Base-by-base conservation (phyloP, 768 basidiomycete species). In the Pisolithus orientalis region DNA sequence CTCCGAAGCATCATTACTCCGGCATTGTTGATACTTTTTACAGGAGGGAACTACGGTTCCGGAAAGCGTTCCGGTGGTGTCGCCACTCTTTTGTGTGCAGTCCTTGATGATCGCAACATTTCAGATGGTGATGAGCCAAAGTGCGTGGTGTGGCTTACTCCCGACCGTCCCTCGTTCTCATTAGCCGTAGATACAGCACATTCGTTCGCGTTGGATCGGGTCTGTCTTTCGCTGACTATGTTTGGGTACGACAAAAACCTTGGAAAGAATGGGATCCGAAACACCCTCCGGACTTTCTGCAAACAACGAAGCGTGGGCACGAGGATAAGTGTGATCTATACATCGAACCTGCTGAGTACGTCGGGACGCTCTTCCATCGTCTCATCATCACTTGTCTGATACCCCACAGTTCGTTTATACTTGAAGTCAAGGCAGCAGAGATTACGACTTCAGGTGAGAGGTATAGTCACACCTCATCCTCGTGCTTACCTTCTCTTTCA, bases 121-220 rank as follows among this genome's bases (percentile, higher is more conserved):
- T 73, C 75, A 16, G 72, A 75, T 16, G 80, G 80, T 16, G 82
- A 81, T 50, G 85, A 80, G 56, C 79, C 77, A 6, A 85, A 79
- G 89, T 90, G 58, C 55, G 75, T 47, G 3, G 2, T 53, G 49
- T 11, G 28, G 3, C 25, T 21, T 21, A 17, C n/a, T 21, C 21
- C 50, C 29, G 7, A 16, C 10, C 32, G 10, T 24, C 14, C 37
- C 37, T 49, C 6, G 3, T 16, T 39, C 6, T 44, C 31, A 1
- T 5, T 45, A 17, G 53, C 39, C 32, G 6, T 57, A 95, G 93
- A 61, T 97, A 92, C 63, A 81, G 83, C 56, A 80, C 83, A 2
- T 95, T 99, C 62, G 85, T 89, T 42, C 87, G 93, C 31, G 86
- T 98, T 39, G 96, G 96, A 6, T 81, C 90, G 0, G 96, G 96